Evolutionary conservation across 176 grass and related monocot species (phyloP).

Genomic region (Musa acuminata): DNA sequence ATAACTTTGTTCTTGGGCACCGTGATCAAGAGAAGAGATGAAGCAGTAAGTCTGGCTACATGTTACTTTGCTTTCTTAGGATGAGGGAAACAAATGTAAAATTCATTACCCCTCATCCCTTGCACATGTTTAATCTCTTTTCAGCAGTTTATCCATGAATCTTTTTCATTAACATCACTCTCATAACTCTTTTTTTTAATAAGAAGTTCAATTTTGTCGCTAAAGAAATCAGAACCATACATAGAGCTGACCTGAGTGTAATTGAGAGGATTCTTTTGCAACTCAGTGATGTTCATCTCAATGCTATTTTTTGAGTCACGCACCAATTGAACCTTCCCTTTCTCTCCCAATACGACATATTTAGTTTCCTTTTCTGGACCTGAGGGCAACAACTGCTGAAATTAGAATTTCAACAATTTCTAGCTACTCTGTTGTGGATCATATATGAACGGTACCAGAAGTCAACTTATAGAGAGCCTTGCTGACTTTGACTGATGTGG

Average conservation of each 20-base stretch:
- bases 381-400: slow-evolving; percentile 23
- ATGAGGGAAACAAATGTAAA: neutral
- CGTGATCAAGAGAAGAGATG: neutral
- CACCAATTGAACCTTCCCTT: slow-evolving; percentile 80
- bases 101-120: neutral
- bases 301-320: slow-evolving; percentile 67
- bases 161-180: no score
- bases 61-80: neutral
- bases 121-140: neutral
- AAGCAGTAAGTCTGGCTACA: neutral
- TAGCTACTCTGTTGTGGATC: neutral
- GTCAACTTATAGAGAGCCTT: slow-evolving; percentile 74
- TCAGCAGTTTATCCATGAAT: neutral
- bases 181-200: no score
- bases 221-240: neutral
- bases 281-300: slow-evolving; percentile 48
- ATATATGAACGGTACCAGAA: slow-evolving; percentile 43
- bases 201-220: no score
- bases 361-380: slow-evolving; percentile 83
- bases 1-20: neutral
- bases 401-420: slow-evolving; percentile 7
- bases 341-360: slow-evolving; percentile 88
- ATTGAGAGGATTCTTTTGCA: slow-evolving; percentile 88
- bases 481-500: slow-evolving; percentile 91
- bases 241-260: slow-evolving; percentile 65